Evolutionary conservation across 2,329 filamentous ascomycete species (phyloP).

Genomic region (Fusarium newnesense): DNA sequence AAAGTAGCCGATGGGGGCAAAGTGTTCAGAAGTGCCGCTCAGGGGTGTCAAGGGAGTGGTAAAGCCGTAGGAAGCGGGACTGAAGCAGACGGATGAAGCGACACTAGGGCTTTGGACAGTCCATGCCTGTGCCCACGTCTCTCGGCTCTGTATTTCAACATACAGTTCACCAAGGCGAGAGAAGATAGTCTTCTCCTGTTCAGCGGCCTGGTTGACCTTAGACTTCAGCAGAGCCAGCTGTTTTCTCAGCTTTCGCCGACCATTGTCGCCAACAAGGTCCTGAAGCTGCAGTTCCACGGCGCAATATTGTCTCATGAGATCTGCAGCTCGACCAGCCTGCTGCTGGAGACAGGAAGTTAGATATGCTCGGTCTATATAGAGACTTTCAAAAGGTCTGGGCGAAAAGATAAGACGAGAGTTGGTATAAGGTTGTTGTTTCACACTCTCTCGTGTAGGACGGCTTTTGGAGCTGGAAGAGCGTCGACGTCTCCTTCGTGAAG

Average conservation of each 20-base stretch:
- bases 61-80: conserved; percentile 20
- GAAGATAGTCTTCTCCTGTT: conserved; percentile 59
- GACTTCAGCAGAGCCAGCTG: conserved; percentile 54
- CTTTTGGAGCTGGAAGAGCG: conserved; percentile 19
- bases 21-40: conserved; percentile 45
- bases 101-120: conserved; percentile 19
- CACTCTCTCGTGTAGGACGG: background rate
- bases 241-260: conserved; percentile 52
- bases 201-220: conserved; percentile 56
- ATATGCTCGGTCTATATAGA: conserved; percentile 60
- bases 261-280: conserved; percentile 35
- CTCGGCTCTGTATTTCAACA: conserved; percentile 59
- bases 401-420: conserved; percentile 44
- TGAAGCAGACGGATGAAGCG: conserved; percentile 22
- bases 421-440: conserved; percentile 2
- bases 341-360: conserved; percentile 54
- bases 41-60: conserved; percentile 40
- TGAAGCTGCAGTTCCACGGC: conserved; percentile 49
- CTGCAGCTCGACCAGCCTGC: conserved; percentile 51
- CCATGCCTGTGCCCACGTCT: conserved; percentile 49
- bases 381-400: conserved; percentile 54
- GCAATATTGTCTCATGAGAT: conserved; percentile 54
- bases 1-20: conserved; percentile 46
- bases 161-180: conserved; percentile 60
- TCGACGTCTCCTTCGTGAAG: conserved; percentile 13